Evolutionary conservation across 768 basidiomycete genomes (phyloP), one percentile per base, ranked within the genome.

Genomic region (Gelatoporia subvermispora): DNA sequence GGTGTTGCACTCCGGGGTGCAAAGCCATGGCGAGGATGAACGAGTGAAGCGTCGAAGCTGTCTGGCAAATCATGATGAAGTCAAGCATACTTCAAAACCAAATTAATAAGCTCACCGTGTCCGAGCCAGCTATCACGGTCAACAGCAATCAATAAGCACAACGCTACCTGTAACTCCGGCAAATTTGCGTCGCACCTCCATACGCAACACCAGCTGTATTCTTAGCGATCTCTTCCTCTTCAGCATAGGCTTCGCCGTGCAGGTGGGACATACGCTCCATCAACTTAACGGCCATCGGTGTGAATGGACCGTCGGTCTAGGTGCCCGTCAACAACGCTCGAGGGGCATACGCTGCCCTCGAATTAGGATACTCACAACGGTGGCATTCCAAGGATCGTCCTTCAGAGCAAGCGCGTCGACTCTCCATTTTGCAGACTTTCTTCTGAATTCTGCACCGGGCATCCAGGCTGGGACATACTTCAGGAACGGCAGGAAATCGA

Each of bases 401-500:
- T 47, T 47, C 51, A 52, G 48, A 34, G 44, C 41, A 39, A 48
- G 51, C 10, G 47, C 51, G 1, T 48, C 43, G 22, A 24, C 36
- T 43, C 41, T 22, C 52, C 52, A 53, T 10, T 23, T 17, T 16
- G 48, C 48, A 9, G 52, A 47, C 4, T 24, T 49, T 13, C 44
- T 47, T 41, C 52, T 52, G 48, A 46, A 42, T 28, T 17, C 52
- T 21, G 18, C 54, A 11, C 54, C 54, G n/a, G 54, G 54, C 40
- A 55, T 37, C 50, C 54, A 55, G 35, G 41, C 23, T 10, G 54
- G 54, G 20, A 55, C 43, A 43, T 52, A 37, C 17, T 31, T 42
- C n/a, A 56, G 37, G n/a, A 18, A 47, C 3, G 60, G 62, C 24
- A 65, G 24, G 16, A 55, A 54, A 41, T 65, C 63, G 17, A 65